Percentiles rank a stretch among this genome's conserved stretches.
Conservation (phyloP, 73 alveolate genomes). For the Diophrys appendiculata region DNA sequence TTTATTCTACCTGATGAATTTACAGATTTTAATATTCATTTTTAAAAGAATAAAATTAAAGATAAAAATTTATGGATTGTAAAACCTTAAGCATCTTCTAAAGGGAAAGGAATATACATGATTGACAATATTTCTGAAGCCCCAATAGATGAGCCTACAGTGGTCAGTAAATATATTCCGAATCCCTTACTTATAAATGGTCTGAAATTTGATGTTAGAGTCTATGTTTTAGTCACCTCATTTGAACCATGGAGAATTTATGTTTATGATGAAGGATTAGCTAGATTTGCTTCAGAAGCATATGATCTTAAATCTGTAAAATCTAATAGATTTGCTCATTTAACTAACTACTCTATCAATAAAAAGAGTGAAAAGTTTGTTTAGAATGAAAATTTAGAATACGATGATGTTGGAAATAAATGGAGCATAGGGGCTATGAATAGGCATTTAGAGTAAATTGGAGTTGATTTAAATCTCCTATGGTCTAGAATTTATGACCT, state of each 20-base stretch:
- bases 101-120: conserved; percentile 85
- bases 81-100: conserved; percentile 79
- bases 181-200: conserved; percentile 86
- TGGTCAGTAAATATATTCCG: conserved; percentile 75
- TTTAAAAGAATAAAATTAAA: conserved; percentile 61
- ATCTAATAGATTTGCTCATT: conserved; percentile 74
- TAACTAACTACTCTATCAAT: conserved; percentile 83
- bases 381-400: conserved; percentile 61
- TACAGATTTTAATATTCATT: conserved; percentile 77
- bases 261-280: conserved; percentile 82
- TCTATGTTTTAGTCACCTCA: conserved; percentile 83
- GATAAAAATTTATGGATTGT: conserved; percentile 85
- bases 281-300: conserved; percentile 81
- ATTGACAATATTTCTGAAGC: conserved; percentile 73
- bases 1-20: conserved; percentile 86
- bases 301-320: conserved; percentile 63
- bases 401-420: conserved; percentile 83
- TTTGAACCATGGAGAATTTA: conserved; percentile 84
- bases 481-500: conserved; percentile 74
- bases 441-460: conserved; percentile 60
- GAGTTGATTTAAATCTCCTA: conserved; percentile 51
- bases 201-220: conserved; percentile 79
- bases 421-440: conserved; percentile 69
- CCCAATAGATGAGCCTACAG: conserved; percentile 78
- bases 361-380: conserved; percentile 86